A percentile compares a stretch with the other conserved stretches of the same genome.
Evolutionary conservation across 345 rosid genomes (phyloP).

Genomic region (Rhodamnia rubescens): DNA sequence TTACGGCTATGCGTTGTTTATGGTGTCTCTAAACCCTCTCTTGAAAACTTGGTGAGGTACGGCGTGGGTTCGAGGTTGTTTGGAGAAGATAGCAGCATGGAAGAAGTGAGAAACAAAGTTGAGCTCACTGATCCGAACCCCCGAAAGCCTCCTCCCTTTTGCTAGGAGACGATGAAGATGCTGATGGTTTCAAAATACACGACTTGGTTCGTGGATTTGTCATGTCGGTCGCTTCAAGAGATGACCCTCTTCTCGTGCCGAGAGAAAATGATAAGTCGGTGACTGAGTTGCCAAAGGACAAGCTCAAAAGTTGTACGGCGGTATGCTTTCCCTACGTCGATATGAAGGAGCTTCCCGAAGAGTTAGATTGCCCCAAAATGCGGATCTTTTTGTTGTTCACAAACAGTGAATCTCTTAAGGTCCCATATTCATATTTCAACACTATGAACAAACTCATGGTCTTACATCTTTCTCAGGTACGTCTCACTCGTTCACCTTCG

Average conservation of each 20-base stretch:
- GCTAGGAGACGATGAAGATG: neutral
- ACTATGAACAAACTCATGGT: neutral
- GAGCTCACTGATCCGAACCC: neutral
- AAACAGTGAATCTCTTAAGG: neutral
- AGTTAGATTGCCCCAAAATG: neutral
- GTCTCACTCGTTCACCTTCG: neutral
- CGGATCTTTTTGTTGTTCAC: neutral
- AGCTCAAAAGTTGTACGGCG: neutral
- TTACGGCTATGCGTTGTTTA: fast-evolving
- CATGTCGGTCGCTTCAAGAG: neutral
- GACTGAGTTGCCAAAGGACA: neutral
- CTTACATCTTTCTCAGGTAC: neutral
- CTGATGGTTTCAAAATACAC: neutral
- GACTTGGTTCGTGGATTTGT: neutral
- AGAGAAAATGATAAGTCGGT: neutral
- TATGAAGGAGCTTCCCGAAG: neutral
- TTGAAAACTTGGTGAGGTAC: neutral
- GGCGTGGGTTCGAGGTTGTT: fast-evolving
- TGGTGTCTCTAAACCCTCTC: neutral
- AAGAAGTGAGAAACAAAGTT: neutral
- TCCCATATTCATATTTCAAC: neutral
- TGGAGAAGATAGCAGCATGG: neutral
- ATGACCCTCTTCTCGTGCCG: neutral
- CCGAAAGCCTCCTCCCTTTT: neutral
- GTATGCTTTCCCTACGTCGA: neutral